Evolutionary conservation across 2,329 filamentous ascomycete genomes (phyloP), one percentile per base, ranked within the genome.

Genomic region (Teratosphaeria zuluensis): DNA sequence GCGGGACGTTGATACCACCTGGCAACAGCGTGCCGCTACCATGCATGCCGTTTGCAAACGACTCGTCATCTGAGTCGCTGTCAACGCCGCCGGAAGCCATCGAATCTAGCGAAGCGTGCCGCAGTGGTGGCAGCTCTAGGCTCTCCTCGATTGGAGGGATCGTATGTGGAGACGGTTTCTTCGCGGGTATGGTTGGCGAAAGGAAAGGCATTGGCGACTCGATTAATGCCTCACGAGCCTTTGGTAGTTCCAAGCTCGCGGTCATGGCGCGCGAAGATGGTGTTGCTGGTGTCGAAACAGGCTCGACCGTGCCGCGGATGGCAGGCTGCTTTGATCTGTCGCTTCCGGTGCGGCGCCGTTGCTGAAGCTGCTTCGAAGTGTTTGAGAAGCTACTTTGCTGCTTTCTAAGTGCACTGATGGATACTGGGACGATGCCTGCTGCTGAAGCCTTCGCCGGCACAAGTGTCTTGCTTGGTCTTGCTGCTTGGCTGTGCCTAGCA

Each of bases 1-100:
- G 72, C 4, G 85, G 85, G 3, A 87, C 82, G 67, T 84, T 85
- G 55, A 83, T 79, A 69, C 85, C 84, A 74, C 84, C 71, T 79
- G 82, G 82, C 30, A 80, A 75, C 62, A 83, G 76, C 21, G 79
- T 71, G 58, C 80, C 80, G 59, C 80, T 76, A 31, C 73, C 78
- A 61, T 65, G 58, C 62, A 78, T 77, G 21, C 62, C 63, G 7
- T 66, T 64, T 12, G 64, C 66, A 56, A 71, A 96, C 64, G 89
- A 92, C 63, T 94, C 90, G 59, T 89, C 88, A 32, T 73, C 76
- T 42, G 78, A 71, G 57, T 71, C 69, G 55, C 67, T 65, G 51
- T 59, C 68, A 42, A 60, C 58, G 19, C 59, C 62, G 42, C 53
- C 70, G 70, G 55, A 76, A 70, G 58, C 74, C 72, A 52, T 75